These are phyloP conservation scores for Daedalea quercina DNA, from an alignment of 768 basidiomycete species.

Conservation along the genomic window DNA sequence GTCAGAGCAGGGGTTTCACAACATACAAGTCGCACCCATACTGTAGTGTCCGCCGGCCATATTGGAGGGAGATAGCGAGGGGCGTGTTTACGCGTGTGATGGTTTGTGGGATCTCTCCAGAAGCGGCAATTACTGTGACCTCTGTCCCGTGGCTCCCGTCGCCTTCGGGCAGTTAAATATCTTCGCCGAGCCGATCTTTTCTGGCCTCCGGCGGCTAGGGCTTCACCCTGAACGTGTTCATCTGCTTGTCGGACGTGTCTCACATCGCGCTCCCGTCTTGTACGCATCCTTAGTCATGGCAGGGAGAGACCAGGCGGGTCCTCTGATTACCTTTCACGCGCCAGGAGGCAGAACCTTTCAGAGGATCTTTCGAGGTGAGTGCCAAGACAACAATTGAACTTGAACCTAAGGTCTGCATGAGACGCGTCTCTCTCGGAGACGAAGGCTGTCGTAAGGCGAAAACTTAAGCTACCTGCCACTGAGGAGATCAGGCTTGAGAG, in stretches of 20 bases:
- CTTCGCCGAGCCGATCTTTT: background rate
- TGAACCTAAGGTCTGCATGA: slow-evolving; percentile 19
- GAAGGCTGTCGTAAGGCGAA: slow-evolving; percentile 51
- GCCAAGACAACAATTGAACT: background rate
- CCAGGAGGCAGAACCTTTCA: slow-evolving; percentile 30
- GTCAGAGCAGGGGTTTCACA: background rate
- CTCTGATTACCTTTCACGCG: slow-evolving; percentile 33
- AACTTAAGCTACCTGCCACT: slow-evolving; percentile 43
- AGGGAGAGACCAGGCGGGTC: background rate
- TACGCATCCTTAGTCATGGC: background rate
- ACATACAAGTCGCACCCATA: slow-evolving; percentile 6
- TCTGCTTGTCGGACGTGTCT: background rate
- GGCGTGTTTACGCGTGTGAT: slow-evolving; percentile 11
- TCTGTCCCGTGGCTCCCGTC: too few species aligned
- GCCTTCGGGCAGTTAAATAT: background rate
- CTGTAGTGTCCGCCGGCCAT: slow-evolving; percentile 23
- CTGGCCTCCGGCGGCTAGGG: background rate
- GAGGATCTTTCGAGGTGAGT: slow-evolving; percentile 35
- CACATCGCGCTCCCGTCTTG: background rate
- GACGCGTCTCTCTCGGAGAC: slow-evolving; percentile 57
- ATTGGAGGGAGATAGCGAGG: slow-evolving; percentile 12
- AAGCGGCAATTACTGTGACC: background rate
- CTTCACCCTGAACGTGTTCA: background rate
- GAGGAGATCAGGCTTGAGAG: slow-evolving; percentile 38
- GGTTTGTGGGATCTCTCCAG: background rate